Base-by-base conservation (phyloP, 2,329 filamentous ascomycete genomes). In the Fonsecaea erecta region DNA sequence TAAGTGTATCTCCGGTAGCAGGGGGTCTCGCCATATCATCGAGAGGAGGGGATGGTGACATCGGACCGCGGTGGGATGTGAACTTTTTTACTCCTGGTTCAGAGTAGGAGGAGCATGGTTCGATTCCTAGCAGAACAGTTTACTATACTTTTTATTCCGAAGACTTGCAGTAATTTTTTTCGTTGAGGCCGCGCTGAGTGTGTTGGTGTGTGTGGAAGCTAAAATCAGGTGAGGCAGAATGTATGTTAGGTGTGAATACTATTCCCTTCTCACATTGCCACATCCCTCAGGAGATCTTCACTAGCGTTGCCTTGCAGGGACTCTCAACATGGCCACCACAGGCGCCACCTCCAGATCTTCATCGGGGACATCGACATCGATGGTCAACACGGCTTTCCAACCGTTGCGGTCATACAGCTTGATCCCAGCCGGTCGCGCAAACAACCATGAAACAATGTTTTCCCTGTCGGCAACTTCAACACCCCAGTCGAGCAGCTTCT, bases 371-470 rank as follows among this genome's bases (percentile, higher is more conserved):
- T 64, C 43, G 21, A 66, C 26, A 21, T 68, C 63, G 28, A 60
- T 43, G 6, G 55, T 43, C 24, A 52, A 34, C 21, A 69, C 34
- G 8, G 57, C 54, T 37, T 65, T 59, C 63, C 63, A 71, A 2
- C 69, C 69, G 51, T 63, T 63, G 12, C 59, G 52, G 37, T 66
- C 59, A 46, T 71, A 71, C 54, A 71, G 21, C 48, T 30, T 66
- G 12, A 55, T 62, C 26, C 64, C 69, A n/a, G 65, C 64, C 16
- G 69, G 69, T 28, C 69, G 62, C 21, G 62, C 46, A 60, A 64
- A 64, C 37, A 71, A 53, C 64, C 65, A 71, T 34, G 51, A 26
- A 4, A 68, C 69, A 32, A 71, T 60, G 48, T 71, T 69, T 62
- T 69, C 64, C 40, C 62, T 35, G 35, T 71, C 69, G 4, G 67